Conservation (phyloP, 2,329 filamentous ascomycete species). For the Aspergillus fumigatus region DNA sequence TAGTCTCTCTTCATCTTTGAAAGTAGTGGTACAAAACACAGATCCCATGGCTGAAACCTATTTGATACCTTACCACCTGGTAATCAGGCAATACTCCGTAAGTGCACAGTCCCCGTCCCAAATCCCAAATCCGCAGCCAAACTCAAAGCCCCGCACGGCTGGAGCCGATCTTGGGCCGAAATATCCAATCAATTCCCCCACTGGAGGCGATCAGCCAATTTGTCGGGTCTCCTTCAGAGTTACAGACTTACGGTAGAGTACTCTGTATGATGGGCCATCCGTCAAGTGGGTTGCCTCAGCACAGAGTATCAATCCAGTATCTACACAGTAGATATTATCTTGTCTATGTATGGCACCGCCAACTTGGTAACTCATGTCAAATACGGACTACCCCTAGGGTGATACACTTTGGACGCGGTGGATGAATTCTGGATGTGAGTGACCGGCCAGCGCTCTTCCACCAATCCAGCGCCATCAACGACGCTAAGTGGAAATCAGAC, state of each 20-base stretch:
- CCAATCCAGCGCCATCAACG: neutral
- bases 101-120: neutral
- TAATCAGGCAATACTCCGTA: neutral
- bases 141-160: slow-evolving; percentile 9
- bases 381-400: neutral
- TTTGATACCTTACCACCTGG: neutral
- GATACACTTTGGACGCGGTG: neutral
- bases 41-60: neutral
- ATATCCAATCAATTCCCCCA: neutral
- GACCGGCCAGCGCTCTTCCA: neutral
- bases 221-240: neutral
- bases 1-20: neutral
- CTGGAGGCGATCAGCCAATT: neutral
- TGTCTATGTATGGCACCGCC: neutral
- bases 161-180: neutral
- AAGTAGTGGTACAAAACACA: no score
- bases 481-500: neutral
- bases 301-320: neutral
- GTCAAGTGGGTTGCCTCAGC: neutral
- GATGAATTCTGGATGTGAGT: neutral
- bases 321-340: neutral
- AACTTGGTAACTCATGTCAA: neutral
- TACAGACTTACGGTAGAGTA: neutral
- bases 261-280: neutral
- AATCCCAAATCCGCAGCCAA: neutral